Evolutionary conservation across 1,284 basidiomycete genomes (phyloP).

Genomic region (Heterobasidion parviporum): DNA sequence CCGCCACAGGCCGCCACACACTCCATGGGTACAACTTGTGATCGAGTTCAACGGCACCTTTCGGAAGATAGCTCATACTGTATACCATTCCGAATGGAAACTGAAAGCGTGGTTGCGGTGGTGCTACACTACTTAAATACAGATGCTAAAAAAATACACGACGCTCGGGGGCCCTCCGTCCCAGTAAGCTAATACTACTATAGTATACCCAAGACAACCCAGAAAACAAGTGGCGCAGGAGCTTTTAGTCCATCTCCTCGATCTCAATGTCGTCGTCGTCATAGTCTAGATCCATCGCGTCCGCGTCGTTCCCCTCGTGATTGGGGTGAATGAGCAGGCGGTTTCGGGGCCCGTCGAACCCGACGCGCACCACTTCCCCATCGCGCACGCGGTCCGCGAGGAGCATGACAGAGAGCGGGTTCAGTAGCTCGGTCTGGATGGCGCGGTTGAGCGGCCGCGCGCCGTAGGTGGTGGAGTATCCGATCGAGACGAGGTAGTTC

Average conservation of each 20-base stretch:
- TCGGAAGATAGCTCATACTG: no score
- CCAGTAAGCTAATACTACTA: no score
- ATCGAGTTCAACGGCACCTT: no score
- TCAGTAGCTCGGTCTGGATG: constrained; percentile 90
- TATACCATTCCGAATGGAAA: no score
- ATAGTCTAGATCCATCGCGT: constrained; percentile 55
- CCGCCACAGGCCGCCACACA: no score
- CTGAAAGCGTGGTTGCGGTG: no score
- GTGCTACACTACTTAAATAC: no score
- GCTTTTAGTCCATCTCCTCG: constrained; percentile 66
- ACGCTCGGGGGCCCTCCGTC: no score
- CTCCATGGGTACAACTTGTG: no score
- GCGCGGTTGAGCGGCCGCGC: constrained; percentile 89
- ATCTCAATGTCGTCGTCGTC: constrained; percentile 48
- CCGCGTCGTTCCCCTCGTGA: constrained; percentile 55
- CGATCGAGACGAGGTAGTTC: constrained; percentile 76
- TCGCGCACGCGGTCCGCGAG: constrained; percentile 82
- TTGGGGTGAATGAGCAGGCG: constrained; percentile 79
- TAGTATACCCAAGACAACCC: no score
- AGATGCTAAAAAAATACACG: no score
- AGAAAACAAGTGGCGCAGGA: no score
- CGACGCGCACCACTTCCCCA: constrained; percentile 69
- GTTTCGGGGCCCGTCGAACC: constrained; percentile 82
- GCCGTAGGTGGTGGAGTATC: constrained; percentile 82
- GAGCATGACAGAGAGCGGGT: constrained; percentile 85